phyloP scores from a whole-genome alignment of 108 stramenopile species.

The Nitzschia sp. region DNA sequence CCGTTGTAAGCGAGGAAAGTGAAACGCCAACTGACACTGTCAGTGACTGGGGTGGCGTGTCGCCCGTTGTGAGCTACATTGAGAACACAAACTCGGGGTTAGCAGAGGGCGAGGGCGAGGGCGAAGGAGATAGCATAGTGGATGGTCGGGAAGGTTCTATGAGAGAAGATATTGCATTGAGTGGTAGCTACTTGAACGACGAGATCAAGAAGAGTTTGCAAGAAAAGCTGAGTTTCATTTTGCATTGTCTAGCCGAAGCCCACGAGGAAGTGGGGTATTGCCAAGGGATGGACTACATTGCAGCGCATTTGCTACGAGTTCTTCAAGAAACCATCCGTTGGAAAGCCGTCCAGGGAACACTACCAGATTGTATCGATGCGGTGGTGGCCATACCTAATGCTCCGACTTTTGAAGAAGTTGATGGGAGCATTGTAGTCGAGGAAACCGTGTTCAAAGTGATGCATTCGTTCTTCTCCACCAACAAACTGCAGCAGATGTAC shows the following conservation, averaged over 20 bases:
- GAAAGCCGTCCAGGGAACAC: constrained; percentile 50
- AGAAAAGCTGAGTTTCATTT: constrained; percentile 73
- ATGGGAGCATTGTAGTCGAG: constrained; percentile 66
- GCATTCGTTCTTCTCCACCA: constrained; percentile 76
- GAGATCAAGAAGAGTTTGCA: constrained; percentile 77
- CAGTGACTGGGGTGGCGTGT: constrained; percentile 83
- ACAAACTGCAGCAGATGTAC: constrained; percentile 84
- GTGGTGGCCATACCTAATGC: constrained; percentile 4
- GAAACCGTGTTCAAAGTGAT: constrained; percentile 77
- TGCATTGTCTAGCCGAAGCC: constrained; percentile 78
- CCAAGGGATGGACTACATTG: constrained; percentile 90
- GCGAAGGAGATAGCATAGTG: not conserved
- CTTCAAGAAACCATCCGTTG: constrained; percentile 81
- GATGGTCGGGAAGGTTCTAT: constrained; percentile 2
- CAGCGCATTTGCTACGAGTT: constrained; percentile 83
- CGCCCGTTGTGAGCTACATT: constrained; percentile 64
- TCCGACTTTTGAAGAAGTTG: constrained; percentile 32
- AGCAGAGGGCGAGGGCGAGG: not conserved
- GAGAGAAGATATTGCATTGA: constrained; percentile 62
- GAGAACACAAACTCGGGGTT: constrained; percentile 9
- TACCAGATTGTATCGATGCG: constrained; percentile 41
- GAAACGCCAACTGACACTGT: constrained; percentile 74
- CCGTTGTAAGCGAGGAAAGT: constrained; percentile 39
- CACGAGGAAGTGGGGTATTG: constrained; percentile 84
- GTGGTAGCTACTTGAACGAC: constrained; percentile 71